Conservation (phyloP, 2,329 filamentous ascomycete species). For the Rhexocercosporidium sp. region DNA sequence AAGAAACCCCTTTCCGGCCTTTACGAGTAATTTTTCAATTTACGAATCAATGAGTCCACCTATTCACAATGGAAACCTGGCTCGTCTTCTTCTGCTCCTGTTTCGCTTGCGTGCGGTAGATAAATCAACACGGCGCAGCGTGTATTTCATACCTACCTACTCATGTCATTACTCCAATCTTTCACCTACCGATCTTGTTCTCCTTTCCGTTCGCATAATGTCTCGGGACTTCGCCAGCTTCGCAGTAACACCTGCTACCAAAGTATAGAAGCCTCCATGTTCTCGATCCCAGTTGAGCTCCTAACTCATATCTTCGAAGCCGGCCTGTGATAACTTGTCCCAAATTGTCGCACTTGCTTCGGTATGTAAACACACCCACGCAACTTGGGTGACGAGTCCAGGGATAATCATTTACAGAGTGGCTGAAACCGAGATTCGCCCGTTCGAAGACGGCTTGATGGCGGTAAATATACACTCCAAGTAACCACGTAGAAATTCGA, state of each 20-base stretch:
- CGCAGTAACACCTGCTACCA: not conserved
- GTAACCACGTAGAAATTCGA: not conserved
- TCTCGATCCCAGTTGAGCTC: constrained; percentile 25
- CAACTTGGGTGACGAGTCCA: constrained; percentile 20
- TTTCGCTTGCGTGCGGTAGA: too few relatives aligned
- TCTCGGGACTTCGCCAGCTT: too few relatives aligned
- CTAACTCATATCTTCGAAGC: constrained; percentile 24
- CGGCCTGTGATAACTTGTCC: constrained; percentile 21
- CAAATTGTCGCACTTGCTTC: constrained; percentile 27
- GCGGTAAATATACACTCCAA: constrained; percentile 21
- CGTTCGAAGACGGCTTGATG: constrained; percentile 30
- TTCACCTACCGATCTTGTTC: too few relatives aligned
- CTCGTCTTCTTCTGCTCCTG: too few relatives aligned
- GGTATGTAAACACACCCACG: constrained; percentile 23
- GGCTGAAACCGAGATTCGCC: constrained; percentile 20
- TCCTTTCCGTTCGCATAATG: too few relatives aligned
- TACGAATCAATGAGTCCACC: too few relatives aligned
- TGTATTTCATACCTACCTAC: too few relatives aligned
- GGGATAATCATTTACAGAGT: constrained; percentile 24
- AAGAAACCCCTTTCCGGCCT: too few relatives aligned
- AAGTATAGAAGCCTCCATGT: constrained; percentile 18
- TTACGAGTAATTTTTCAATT: too few relatives aligned
- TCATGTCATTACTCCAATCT: too few relatives aligned
- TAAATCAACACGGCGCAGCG: too few relatives aligned
- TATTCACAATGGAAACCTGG: too few relatives aligned